Evolutionary conservation across 2,329 filamentous ascomycete genomes (phyloP).

Genomic region (Trichoderma sp.): DNA sequence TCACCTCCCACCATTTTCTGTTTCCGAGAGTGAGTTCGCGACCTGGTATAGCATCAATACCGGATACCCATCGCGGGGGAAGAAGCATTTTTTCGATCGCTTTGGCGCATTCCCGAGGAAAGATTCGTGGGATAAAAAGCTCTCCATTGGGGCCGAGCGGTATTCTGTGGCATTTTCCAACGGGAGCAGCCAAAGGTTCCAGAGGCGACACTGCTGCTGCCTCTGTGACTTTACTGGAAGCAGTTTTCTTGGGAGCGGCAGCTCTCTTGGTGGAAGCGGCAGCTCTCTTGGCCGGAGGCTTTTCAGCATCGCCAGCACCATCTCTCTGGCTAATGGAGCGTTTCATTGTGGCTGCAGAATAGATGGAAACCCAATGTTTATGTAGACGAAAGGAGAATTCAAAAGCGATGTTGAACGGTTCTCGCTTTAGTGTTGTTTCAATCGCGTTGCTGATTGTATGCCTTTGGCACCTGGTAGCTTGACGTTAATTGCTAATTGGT

Average conservation of each 20-base stretch:
- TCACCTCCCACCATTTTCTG: slow-evolving; percentile 25
- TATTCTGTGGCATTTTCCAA: neutral
- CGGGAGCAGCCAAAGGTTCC: neutral
- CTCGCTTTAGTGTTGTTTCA: neutral
- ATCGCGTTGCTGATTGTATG: neutral
- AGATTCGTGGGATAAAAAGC: slow-evolving; percentile 20
- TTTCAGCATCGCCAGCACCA: neutral
- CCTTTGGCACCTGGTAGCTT: neutral
- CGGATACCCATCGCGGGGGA: slow-evolving; percentile 18
- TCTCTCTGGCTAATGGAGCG: neutral
- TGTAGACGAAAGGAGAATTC: no score
- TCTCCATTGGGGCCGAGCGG: slow-evolving; percentile 21
- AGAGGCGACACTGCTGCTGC: neutral
- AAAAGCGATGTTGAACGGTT: neutral
- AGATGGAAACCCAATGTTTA: neutral
- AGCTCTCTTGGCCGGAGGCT: neutral
- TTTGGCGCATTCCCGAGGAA: slow-evolving; percentile 21
- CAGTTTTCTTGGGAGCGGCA: neutral
- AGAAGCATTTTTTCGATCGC: slow-evolving; percentile 20
- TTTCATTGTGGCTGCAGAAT: neutral
- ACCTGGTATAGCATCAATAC: slow-evolving; percentile 23
- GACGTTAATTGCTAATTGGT: neutral
- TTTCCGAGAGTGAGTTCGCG: slow-evolving; percentile 21
- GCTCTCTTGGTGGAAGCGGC: neutral
- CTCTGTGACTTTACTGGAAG: neutral